Percentiles rank a stretch among this genome's conserved stretches.
phyloP scores from a whole-genome alignment of 2,329 filamentous ascomycete genomes.

The Penicillium brasilianum region DNA sequence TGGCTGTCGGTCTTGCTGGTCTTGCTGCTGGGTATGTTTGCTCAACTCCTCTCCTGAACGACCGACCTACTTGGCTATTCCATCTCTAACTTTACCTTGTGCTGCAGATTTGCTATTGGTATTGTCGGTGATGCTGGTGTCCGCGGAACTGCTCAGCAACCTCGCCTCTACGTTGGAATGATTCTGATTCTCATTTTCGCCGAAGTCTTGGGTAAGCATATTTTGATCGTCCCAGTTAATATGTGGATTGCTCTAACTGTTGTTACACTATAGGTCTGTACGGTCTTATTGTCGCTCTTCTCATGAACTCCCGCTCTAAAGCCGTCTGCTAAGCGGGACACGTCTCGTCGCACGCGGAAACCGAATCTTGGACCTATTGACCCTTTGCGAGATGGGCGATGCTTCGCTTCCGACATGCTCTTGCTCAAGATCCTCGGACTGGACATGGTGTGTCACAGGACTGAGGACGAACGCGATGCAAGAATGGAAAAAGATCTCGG shows the following conservation, averaged over 20 bases:
- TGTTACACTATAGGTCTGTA: conserved; percentile 75
- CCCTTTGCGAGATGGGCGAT: conserved; percentile 10
- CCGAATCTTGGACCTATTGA: conserved; percentile 19
- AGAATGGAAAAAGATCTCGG: conserved; percentile 25
- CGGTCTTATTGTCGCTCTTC: conserved; percentile 95
- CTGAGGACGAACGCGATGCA: conserved; percentile 16
- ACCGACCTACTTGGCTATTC: neutral
- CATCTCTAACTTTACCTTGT: conserved; percentile 20
- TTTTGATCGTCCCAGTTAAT: conserved; percentile 24
- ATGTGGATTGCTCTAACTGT: conserved; percentile 24
- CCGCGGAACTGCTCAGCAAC: conserved; percentile 58
- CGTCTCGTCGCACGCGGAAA: conserved; percentile 18
- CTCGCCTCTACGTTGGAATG: conserved; percentile 87
- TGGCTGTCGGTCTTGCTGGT: conserved; percentile 80
- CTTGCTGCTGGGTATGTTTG: conserved; percentile 68
- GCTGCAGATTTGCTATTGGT: conserved; percentile 74
- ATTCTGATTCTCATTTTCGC: conserved; percentile 99
- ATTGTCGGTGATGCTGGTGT: conserved; percentile 70
- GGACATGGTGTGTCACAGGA: conserved; percentile 14
- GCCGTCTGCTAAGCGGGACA: conserved; percentile 60
- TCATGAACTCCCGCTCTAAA: conserved; percentile 97
- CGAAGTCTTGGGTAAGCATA: conserved; percentile 84
- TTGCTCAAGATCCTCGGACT: conserved; percentile 5
- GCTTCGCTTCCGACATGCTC: conserved; percentile 13
- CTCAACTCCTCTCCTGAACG: neutral